These are phyloP conservation scores for Patellifolia procumbens DNA, from an alignment of 179 eudicot species.

Conservation along the genomic window DNA sequence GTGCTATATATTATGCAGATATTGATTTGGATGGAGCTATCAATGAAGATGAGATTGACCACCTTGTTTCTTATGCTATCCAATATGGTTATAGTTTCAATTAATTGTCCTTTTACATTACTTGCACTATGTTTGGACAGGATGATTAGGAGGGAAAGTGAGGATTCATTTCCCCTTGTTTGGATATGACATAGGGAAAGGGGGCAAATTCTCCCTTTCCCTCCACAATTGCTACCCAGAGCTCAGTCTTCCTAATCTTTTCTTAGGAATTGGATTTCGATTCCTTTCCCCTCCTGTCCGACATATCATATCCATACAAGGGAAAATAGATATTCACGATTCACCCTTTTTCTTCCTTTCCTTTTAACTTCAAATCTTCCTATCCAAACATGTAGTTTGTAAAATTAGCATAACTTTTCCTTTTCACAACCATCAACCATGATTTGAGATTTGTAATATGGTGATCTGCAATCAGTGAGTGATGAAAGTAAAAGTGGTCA, in stretches of 20 bases:
- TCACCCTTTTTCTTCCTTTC: too few relatives aligned
- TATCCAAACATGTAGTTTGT: neutral
- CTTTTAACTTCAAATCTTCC: neutral
- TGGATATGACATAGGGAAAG: too few relatives aligned
- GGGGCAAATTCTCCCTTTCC: too few relatives aligned
- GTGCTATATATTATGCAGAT: conserved; percentile 39
- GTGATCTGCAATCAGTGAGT: neutral
- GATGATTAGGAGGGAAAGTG: too few relatives aligned
- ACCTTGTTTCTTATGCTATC: conserved; percentile 44
- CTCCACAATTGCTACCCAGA: too few relatives aligned
- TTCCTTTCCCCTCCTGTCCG: too few relatives aligned
- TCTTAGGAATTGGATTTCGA: too few relatives aligned
- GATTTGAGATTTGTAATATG: neutral
- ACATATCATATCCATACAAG: too few relatives aligned
- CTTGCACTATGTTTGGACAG: too few relatives aligned
- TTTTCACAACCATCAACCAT: neutral
- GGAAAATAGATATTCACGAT: too few relatives aligned
- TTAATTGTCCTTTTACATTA: neutral
- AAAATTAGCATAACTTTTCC: neutral
- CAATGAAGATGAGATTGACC: conserved; percentile 42
- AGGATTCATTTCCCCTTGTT: too few relatives aligned
- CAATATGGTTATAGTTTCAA: conserved; percentile 30
- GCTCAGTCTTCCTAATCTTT: too few relatives aligned
- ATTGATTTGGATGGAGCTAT: conserved; percentile 42
- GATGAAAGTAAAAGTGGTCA: neutral